These are phyloP conservation scores for Boletellus deceptivus DNA, from an alignment of 1,284 basidiomycete species.

Conservation along the genomic window DNA sequence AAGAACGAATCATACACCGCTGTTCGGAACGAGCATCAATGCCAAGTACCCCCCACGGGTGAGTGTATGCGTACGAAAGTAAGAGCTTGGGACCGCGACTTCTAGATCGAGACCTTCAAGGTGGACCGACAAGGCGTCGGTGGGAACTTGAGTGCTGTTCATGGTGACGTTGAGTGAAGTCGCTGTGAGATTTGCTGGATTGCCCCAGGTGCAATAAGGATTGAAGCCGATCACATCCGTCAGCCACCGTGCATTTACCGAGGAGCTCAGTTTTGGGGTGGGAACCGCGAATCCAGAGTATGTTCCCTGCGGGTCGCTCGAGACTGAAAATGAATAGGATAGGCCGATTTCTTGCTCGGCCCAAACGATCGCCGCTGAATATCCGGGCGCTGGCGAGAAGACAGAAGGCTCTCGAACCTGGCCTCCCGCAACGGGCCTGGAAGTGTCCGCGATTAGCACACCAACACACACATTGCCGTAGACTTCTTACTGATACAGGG, in stretches of 20 bases:
- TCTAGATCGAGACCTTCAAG: constrained; percentile 6
- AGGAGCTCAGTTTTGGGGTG: constrained; percentile 8
- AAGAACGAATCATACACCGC: constrained; percentile 6
- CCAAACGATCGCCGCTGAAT: constrained; percentile 13
- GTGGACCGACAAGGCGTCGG: constrained; percentile 1
- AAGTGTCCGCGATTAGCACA: neutral
- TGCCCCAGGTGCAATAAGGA: constrained; percentile 23
- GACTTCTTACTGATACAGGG: constrained; percentile 12
- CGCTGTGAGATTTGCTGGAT: constrained; percentile 14
- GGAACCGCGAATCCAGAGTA: constrained; percentile 14
- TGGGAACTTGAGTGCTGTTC: constrained; percentile 10
- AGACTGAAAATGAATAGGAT: constrained; percentile 10
- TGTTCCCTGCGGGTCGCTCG: constrained; percentile 8
- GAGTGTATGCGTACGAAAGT: constrained; percentile 9
- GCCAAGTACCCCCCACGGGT: neutral
- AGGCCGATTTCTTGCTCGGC: constrained; percentile 11
- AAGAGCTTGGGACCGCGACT: constrained; percentile 10
- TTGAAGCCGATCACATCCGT: constrained; percentile 21
- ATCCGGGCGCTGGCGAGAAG: constrained; percentile 10
- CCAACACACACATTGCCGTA: neutral
- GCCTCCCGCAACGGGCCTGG: constrained; percentile 8
- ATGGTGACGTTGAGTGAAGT: constrained; percentile 12
- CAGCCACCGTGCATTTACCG: constrained; percentile 20
- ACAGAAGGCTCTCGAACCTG: neutral
- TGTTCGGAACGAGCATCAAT: neutral